phyloP scores from a whole-genome alignment of 768 basidiomycete species.

The Roridomyces roridus region DNA sequence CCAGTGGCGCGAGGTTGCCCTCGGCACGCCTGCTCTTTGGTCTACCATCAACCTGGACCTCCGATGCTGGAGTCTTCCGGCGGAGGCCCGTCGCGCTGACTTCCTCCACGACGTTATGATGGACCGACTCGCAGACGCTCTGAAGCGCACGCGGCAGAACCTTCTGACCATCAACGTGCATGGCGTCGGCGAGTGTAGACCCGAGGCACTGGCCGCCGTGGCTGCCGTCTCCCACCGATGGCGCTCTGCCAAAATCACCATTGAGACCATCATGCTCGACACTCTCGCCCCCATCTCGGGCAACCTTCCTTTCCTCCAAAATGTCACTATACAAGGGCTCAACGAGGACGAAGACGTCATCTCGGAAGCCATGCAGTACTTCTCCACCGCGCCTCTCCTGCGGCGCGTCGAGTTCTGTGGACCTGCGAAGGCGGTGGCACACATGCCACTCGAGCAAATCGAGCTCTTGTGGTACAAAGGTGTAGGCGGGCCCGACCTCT shows the following conservation, averaged over 20 bases:
- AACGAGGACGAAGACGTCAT: not conserved
- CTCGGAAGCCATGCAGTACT: not conserved
- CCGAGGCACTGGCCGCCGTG: not conserved
- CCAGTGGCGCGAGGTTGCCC: not conserved
- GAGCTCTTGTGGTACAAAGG: not conserved
- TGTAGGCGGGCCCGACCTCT: not conserved
- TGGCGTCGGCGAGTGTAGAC: not conserved
- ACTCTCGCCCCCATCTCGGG: not conserved
- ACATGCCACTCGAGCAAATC: conserved; percentile 1
- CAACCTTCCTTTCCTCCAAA: not conserved
- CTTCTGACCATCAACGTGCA: not conserved
- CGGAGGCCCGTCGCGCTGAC: not conserved
- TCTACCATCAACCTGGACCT: conserved; percentile 1
- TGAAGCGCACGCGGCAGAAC: not conserved
- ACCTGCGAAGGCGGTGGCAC: not conserved
- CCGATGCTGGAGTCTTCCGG: conserved; percentile 3
- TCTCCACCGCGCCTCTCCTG: not conserved
- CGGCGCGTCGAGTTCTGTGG: not conserved
- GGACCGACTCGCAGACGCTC: not conserved
- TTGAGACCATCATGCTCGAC: not conserved
- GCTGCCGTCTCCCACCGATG: not conserved
- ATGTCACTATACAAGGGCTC: not conserved
- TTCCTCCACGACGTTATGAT: not conserved
- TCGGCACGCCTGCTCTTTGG: conserved; percentile 3
- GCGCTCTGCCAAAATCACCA: not conserved